phyloP scores from a whole-genome alignment of 2,329 filamentous ascomycete genomes.

The Penicillium rolfsii region DNA sequence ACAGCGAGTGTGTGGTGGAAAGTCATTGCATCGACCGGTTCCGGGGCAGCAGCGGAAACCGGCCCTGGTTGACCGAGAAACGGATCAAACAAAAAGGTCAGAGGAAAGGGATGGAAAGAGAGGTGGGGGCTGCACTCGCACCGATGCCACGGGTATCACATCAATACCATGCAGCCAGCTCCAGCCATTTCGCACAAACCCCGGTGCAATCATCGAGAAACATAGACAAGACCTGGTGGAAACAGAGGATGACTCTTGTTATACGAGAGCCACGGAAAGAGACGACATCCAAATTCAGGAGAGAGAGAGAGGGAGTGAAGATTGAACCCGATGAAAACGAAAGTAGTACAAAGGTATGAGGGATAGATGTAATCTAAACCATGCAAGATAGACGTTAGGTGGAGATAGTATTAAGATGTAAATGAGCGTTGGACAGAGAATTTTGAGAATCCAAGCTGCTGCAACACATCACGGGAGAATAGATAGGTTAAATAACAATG shows the following conservation, averaged over 20 bases:
- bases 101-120: conserved; percentile 3
- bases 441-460: conserved; percentile 3
- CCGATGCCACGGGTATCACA: conserved; percentile 31
- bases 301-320: neutral
- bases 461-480: neutral
- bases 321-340: neutral
- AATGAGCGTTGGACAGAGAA: conserved; percentile 13
- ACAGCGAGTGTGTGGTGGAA: conserved; percentile 27
- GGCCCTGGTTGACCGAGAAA: conserved; percentile 12
- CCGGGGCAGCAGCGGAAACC: conserved; percentile 6
- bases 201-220: conserved; percentile 18
- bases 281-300: neutral
- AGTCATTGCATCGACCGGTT: conserved; percentile 8
- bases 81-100: conserved; percentile 1
- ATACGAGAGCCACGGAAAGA: neutral
- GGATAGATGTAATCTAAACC: conserved; percentile 14
- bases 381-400: conserved; percentile 20
- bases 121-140: conserved; percentile 12
- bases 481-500: conserved; percentile 10
- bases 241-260: conserved; percentile 12
- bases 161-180: conserved; percentile 21
- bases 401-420: conserved; percentile 19
- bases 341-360: conserved; percentile 1
- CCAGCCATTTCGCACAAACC: conserved; percentile 18
- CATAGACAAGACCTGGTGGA: conserved; percentile 18